Evolutionary conservation across 106 monocot genomes (phyloP).

Genomic region (Gastrodia elata): DNA sequence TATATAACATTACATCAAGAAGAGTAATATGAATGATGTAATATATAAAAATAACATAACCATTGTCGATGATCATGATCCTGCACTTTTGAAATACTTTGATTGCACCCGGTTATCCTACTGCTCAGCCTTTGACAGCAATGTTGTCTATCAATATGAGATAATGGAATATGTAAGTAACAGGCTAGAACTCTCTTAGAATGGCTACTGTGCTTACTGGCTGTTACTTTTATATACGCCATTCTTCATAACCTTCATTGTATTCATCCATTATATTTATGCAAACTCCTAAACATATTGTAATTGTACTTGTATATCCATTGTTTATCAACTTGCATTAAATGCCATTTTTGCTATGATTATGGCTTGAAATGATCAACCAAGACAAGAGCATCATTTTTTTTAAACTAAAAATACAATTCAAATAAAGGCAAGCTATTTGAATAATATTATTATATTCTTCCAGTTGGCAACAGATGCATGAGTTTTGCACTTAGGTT

Average conservation of each 20-base stretch:
- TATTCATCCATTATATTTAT: neutral
- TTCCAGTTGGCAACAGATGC: neutral
- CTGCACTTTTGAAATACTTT: conserved; percentile 74
- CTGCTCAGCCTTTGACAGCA: conserved; percentile 71
- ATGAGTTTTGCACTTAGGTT: neutral
- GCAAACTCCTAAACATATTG: neutral
- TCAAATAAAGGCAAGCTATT: neutral
- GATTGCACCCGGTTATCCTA: conserved; percentile 71
- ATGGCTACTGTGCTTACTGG: neutral
- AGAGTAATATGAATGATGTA: too few species aligned
- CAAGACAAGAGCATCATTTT: neutral
- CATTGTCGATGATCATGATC: conserved; percentile 82
- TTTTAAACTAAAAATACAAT: neutral
- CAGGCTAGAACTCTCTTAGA: neutral
- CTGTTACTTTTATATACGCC: neutral
- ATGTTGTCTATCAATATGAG: conserved; percentile 92
- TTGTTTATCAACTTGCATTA: neutral
- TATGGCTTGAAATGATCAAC: neutral
- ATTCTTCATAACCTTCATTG: neutral
- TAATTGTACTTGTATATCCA: neutral
- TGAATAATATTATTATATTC: neutral
- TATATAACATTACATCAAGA: too few species aligned
- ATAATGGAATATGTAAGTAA: conserved; percentile 89
- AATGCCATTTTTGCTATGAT: neutral
- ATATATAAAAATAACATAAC: too few species aligned